Conservation (phyloP, 192 early-diverging fungal genomes). For the Coemansia sp. region DNA sequence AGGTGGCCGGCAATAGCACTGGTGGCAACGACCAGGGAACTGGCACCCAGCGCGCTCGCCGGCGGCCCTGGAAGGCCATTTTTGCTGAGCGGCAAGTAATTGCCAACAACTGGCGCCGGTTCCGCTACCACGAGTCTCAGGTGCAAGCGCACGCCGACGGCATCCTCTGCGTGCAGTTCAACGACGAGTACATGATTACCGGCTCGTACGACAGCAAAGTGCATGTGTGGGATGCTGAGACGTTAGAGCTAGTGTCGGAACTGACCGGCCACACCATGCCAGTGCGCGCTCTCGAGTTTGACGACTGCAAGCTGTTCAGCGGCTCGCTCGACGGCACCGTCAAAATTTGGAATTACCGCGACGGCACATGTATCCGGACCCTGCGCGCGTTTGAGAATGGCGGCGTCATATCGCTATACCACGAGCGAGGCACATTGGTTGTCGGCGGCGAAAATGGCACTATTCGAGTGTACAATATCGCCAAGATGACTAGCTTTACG, state of each 20-base stretch:
- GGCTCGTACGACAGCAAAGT: conserved; percentile 89
- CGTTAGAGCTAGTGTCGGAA: conserved; percentile 74
- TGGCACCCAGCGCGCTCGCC: conserved; percentile 17
- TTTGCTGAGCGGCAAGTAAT: conserved; percentile 92
- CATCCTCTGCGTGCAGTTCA: conserved; percentile 88
- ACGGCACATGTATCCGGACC: conserved; percentile 84
- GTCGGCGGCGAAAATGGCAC: conserved; percentile 84
- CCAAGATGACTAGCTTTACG: conserved; percentile 59
- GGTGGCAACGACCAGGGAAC: not conserved
- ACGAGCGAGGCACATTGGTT: conserved; percentile 73
- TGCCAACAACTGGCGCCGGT: conserved; percentile 93
- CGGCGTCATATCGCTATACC: conserved; percentile 87
- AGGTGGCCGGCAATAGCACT: not conserved
- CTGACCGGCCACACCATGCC: conserved; percentile 85
- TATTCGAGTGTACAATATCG: conserved; percentile 86
- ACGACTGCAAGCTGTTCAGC: conserved; percentile 90
- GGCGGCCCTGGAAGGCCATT: conserved; percentile 92
- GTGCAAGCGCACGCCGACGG: conserved; percentile 86
- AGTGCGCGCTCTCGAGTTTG: conserved; percentile 91
- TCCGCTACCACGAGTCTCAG: conserved; percentile 65
- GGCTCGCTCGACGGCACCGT: conserved; percentile 93
- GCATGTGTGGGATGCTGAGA: conserved; percentile 87
- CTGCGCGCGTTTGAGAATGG: conserved; percentile 61
- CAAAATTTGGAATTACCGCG: conserved; percentile 91
- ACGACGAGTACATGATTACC: conserved; percentile 82